Base-by-base conservation (phyloP, 768 basidiomycete species). In the Candolleomyces aberdarensis region DNA sequence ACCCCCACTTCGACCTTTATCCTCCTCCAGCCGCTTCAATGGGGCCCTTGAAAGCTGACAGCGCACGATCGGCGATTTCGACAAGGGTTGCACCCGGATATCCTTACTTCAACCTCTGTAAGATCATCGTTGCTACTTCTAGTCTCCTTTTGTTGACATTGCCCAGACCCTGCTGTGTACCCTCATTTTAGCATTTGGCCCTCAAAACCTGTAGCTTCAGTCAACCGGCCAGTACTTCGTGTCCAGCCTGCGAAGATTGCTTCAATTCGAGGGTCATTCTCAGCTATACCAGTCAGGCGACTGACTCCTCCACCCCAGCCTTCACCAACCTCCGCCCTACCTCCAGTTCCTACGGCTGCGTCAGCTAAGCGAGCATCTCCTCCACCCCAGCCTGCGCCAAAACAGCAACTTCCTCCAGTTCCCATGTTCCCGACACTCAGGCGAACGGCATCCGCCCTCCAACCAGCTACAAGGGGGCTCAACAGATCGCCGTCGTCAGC, bases 171-270 rank as follows among this genome's bases (percentile, higher is more conserved):
- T 3, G 62, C 71, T 22, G 59, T 76, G 47, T 81, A 80, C 63
- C 79, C 82, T 40, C 60, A 76, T 63, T 70, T 80, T 55, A 67
- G 74, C 57, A 68, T 78, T 44, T 82, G 77, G 64, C 78, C 77
- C 32, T 29, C 51, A 11, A 52, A 19, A 13, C 51, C 51, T 32
- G 36, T 47, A 43, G 11, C 44, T 36, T 48, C 58, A 26, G 22
- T 52, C 20, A 32, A 29, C 11, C 51, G 31, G 9, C 51, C 20
- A 19, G 26, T 26, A 26, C 26, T 26, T 26, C 26, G 26, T 26
- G 26, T 26, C 26, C 26, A 26, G 26, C 26, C 26, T 26, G 26
- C 26, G 26, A 26, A 26, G 26, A 26, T 26, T 26, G 26, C 26
- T 26, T 26, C 26, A 26, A 26, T 1, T 26, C 26, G 26, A 26